A percentile compares a stretch with the other conserved stretches of the same genome.
Evolutionary conservation across 202 grass and related monocot species (phyloP).

Genomic region (Digitaria exilis): DNA sequence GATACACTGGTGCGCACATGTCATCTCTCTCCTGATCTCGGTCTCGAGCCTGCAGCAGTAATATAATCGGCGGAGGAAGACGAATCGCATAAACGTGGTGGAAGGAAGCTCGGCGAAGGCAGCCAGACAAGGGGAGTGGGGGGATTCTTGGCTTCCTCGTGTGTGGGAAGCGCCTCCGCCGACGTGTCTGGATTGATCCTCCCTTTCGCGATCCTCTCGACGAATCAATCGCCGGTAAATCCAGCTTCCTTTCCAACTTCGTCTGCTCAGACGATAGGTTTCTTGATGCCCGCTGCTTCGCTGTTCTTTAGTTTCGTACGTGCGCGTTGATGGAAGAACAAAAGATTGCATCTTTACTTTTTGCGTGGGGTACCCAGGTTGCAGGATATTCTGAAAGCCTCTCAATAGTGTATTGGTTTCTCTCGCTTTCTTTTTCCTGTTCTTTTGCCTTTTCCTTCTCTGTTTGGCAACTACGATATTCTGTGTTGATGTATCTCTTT

Average conservation of each 20-base stretch:
- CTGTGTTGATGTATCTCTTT: constrained; percentile 6
- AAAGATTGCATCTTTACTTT: constrained; percentile 18
- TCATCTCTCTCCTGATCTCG: constrained; percentile 15
- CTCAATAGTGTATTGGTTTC: background rate
- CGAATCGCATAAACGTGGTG: background rate
- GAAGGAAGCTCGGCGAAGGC: constrained; percentile 24
- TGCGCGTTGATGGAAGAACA: background rate
- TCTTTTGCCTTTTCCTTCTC: constrained; percentile 14
- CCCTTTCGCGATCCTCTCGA: background rate
- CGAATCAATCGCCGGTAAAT: constrained; percentile 25
- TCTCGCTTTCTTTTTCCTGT: background rate
- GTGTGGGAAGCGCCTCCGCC: background rate
- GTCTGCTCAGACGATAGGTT: constrained; percentile 4
- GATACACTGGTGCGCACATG: constrained; percentile 25
- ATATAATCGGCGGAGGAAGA: background rate
- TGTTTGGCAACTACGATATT: constrained; percentile 8
- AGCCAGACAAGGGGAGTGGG: background rate
- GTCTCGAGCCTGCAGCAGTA: constrained; percentile 5
- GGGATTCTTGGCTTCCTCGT: background rate
- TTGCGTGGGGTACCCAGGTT: background rate
- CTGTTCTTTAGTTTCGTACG: background rate
- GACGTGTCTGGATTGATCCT: background rate
- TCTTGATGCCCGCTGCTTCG: constrained; percentile 5
- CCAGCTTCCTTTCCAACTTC: background rate
- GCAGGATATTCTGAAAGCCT: background rate